Percentiles rank a stretch among this genome's conserved stretches.
Evolutionary conservation across 1,284 basidiomycete species (phyloP).

Genomic region (Cystobasidium pallidum): DNA sequence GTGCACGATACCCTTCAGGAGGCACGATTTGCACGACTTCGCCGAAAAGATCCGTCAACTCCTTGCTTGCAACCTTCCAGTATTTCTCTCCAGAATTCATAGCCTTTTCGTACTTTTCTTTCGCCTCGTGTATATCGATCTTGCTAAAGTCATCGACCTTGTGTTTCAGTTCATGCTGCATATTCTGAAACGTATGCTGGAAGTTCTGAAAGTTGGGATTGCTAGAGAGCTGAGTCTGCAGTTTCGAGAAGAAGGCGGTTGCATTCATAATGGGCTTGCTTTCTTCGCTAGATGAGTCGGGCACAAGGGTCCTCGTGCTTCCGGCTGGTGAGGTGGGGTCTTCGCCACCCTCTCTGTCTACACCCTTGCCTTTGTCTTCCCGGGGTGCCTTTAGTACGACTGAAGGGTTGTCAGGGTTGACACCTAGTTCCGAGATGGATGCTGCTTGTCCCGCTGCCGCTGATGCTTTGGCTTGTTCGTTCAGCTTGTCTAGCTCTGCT

Average conservation of each 20-base stretch:
- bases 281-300: constrained; percentile 17
- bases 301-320: constrained; percentile 9
- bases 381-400: constrained; percentile 43
- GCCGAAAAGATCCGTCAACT: constrained; percentile 47
- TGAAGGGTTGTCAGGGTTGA: constrained; percentile 49
- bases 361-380: constrained; percentile 50
- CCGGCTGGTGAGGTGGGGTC: constrained; percentile 13
- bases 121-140: constrained; percentile 46
- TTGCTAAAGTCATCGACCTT: constrained; percentile 42
- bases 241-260: constrained; percentile 49
- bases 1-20: constrained; percentile 17
- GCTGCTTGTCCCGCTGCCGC: constrained; percentile 44
- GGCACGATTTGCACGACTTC: constrained; percentile 49
- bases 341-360: background rate
- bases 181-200: constrained; percentile 22
- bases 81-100: constrained; percentile 48
- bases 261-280: constrained; percentile 46
- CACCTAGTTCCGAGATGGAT: constrained; percentile 41
- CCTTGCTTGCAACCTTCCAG: constrained; percentile 50
- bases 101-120: constrained; percentile 32
- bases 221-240: constrained; percentile 42
- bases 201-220: constrained; percentile 45
- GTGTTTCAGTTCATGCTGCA: constrained; percentile 40
- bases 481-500: constrained; percentile 31
- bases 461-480: constrained; percentile 44